Conservation (phyloP, 306 rosid species). For the Quercus gilva region DNA sequence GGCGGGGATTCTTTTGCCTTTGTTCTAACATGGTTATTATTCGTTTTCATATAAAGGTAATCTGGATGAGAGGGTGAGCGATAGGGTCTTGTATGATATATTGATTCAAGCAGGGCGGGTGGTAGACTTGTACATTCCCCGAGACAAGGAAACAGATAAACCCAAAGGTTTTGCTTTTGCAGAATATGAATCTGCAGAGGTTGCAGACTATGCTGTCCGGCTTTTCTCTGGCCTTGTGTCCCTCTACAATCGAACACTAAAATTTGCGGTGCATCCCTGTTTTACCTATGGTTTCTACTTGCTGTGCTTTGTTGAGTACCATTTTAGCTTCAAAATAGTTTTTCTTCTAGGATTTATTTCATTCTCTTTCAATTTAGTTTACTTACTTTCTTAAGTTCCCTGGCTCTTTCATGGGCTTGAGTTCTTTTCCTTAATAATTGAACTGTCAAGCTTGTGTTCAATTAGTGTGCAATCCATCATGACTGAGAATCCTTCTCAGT, state of each 20-base stretch:
- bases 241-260: slow-evolving; percentile 73
- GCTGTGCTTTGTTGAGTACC: not conserved
- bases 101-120: slow-evolving; percentile 87
- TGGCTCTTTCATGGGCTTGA: not conserved
- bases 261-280: slow-evolving; percentile 69
- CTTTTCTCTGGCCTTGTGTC: slow-evolving; percentile 92
- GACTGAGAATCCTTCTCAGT: not conserved
- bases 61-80: slow-evolving; percentile 89
- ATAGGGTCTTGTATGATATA: slow-evolving; percentile 78
- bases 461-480: not conserved
- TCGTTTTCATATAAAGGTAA: slow-evolving; percentile 52
- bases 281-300: slow-evolving; percentile 5
- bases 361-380: not conserved
- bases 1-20: not conserved
- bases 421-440: not conserved
- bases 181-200: slow-evolving; percentile 80
- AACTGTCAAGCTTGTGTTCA: not conserved
- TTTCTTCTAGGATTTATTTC: not conserved
- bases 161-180: slow-evolving; percentile 89
- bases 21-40: slow-evolving; percentile 7
- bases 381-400: not conserved
- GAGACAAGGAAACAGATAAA: slow-evolving; percentile 75
- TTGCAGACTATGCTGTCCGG: slow-evolving; percentile 80
- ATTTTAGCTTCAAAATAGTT: not conserved
- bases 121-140: slow-evolving; percentile 76